These are phyloP conservation scores for Boletales sp. DNA, from an alignment of 768 basidiomycete species.

Conservation along the genomic window DNA sequence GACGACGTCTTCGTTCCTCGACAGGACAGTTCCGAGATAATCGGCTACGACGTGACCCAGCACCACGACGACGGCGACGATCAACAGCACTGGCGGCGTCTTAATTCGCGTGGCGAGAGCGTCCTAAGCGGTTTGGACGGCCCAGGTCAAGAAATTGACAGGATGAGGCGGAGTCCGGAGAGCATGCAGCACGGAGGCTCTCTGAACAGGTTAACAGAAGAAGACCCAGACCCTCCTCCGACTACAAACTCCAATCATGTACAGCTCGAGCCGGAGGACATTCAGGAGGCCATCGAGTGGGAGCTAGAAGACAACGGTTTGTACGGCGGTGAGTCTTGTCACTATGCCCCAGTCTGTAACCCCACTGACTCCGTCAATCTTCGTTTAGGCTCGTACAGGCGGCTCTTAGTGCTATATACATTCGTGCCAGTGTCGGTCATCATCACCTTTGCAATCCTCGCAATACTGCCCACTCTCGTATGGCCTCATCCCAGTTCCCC, in stretches of 20 bases:
- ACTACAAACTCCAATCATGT: slow-evolving; percentile 9
- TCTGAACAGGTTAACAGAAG: slow-evolving; percentile 39
- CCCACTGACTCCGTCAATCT: slow-evolving; percentile 1
- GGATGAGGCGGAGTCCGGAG: slow-evolving; percentile 33
- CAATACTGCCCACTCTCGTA: slow-evolving; percentile 44
- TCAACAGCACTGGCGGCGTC: slow-evolving; percentile 28
- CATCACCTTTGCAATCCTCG: slow-evolving; percentile 47
- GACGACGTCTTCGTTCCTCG: slow-evolving; percentile 6
- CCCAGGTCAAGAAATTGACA: slow-evolving; percentile 21
- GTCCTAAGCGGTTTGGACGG: slow-evolving; percentile 29
- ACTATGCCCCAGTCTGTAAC: not conserved
- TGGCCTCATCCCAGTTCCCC: slow-evolving; percentile 39
- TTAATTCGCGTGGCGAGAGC: slow-evolving; percentile 31
- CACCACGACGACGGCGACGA: slow-evolving; percentile 16
- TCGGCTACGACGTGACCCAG: slow-evolving; percentile 20
- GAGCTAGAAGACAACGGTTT: slow-evolving; percentile 47
- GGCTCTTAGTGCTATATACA: slow-evolving; percentile 52
- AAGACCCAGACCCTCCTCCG: slow-evolving; percentile 16
- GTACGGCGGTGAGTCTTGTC: slow-evolving; percentile 40
- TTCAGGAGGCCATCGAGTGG: slow-evolving; percentile 44
- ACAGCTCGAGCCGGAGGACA: slow-evolving; percentile 29
- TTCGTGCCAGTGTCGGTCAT: slow-evolving; percentile 56
- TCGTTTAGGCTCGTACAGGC: slow-evolving; percentile 57
- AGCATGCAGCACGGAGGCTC: slow-evolving; percentile 26
- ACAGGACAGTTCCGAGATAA: slow-evolving; percentile 15